Evolutionary conservation across 305 asterid genomes (phyloP).

Genomic region (Petunia hybrid): DNA sequence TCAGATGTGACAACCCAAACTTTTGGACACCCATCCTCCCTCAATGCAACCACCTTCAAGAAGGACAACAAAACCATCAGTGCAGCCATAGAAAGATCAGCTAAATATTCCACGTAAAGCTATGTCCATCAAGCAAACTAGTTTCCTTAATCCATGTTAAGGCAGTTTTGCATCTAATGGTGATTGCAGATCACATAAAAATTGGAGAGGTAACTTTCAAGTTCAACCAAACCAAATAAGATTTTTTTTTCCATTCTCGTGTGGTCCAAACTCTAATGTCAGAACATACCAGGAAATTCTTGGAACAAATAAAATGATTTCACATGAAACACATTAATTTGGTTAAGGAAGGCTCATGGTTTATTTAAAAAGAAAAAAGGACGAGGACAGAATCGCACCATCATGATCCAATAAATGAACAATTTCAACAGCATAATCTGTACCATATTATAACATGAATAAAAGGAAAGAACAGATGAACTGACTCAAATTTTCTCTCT

Average conservation of each 20-base stretch:
- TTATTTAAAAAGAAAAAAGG: background rate
- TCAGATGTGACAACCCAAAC: conserved; percentile 98
- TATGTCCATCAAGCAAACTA: conserved; percentile 21
- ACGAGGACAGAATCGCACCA: background rate
- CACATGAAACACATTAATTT: conserved; percentile 21
- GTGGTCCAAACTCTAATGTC: conserved; percentile 20
- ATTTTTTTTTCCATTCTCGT: background rate
- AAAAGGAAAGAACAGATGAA: conserved; percentile 18
- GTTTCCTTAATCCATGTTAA: background rate
- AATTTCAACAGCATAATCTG: background rate
- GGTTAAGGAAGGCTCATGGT: conserved; percentile 2
- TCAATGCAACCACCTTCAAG: conserved; percentile 79
- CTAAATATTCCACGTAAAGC: conserved; percentile 22
- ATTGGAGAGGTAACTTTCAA: conserved; percentile 22
- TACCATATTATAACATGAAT: conserved; percentile 5
- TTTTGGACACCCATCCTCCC: conserved; percentile 94
- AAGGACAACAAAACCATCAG: conserved; percentile 30
- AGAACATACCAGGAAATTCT: conserved; percentile 21
- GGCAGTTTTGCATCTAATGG: conserved; percentile 23
- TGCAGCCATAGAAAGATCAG: conserved; percentile 25
- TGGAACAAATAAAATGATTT: conserved; percentile 26
- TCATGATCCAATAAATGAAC: conserved; percentile 27
- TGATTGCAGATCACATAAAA: background rate
- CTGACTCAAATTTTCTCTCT: too few species aligned
- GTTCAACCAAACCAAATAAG: conserved; percentile 8